These are phyloP conservation scores for Paraglomus occultum DNA, from an alignment of 192 early-diverging fungal genomes.

Conservation along the genomic window DNA sequence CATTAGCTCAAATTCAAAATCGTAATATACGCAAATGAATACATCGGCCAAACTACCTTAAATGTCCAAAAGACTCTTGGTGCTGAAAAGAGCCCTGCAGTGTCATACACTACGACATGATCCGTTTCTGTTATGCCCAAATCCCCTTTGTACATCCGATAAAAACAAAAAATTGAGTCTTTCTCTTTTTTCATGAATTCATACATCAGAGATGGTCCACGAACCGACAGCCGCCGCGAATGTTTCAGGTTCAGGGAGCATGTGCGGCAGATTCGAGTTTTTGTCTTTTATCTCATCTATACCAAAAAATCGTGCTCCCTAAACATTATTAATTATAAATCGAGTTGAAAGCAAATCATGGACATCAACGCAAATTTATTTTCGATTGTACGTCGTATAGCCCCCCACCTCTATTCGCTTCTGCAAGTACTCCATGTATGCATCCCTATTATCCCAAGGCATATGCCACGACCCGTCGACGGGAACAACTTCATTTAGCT, in stretches of 20 bases:
- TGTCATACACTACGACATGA: constrained; percentile 91
- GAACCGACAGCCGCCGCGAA: constrained; percentile 75
- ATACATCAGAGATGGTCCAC: constrained; percentile 16
- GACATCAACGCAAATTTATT: no score
- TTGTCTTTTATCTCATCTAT: constrained; percentile 85
- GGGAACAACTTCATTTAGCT: constrained; percentile 64
- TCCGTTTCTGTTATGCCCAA: constrained; percentile 78
- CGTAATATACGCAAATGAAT: not conserved
- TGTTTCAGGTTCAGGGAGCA: constrained; percentile 73
- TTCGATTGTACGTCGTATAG: not conserved
- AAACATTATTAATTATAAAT: no score
- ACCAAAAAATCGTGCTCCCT: constrained; percentile 83
- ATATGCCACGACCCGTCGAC: constrained; percentile 95
- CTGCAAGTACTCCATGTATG: constrained; percentile 67
- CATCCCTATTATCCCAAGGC: constrained; percentile 64
- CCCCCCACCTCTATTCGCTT: constrained; percentile 40
- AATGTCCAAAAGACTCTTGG: constrained; percentile 94
- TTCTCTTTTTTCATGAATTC: not conserved
- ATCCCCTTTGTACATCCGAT: constrained; percentile 40
- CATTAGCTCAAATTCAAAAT: constrained; percentile 12
- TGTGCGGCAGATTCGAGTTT: constrained; percentile 75
- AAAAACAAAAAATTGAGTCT: not conserved
- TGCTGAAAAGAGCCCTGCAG: constrained; percentile 74
- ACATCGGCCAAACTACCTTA: constrained; percentile 47
- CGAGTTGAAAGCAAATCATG: constrained; percentile 28